phyloP scores from a whole-genome alignment of 306 rosid genomes.

The Vicia villosa region DNA sequence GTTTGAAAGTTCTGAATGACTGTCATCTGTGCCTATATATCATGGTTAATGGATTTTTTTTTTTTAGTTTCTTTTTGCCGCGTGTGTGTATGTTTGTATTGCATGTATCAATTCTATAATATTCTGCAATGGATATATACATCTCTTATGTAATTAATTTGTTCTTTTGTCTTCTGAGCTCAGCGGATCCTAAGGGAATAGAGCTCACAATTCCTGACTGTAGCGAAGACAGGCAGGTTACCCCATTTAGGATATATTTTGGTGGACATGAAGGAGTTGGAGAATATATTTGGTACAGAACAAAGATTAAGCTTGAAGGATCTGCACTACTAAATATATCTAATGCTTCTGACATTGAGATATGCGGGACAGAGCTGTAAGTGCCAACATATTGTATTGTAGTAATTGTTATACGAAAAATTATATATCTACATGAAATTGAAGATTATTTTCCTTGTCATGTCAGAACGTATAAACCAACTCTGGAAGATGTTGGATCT shows the following conservation, averaged over 20 bases:
- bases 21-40: constrained; percentile 16
- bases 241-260: constrained; percentile 66
- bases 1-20: neutral
- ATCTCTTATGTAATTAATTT: constrained; percentile 11
- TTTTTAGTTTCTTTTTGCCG: neutral
- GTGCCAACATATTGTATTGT: constrained; percentile 41
- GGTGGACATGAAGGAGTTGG: constrained; percentile 96
- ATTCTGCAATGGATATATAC: neutral
- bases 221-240: constrained; percentile 56
- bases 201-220: constrained; percentile 80
- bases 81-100: neutral
- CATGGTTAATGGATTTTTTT: neutral
- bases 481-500: constrained; percentile 77
- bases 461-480: constrained; percentile 74
- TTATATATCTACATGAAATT: constrained; percentile 28
- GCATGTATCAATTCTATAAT: constrained; percentile 1
- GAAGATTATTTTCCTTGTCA: constrained; percentile 25
- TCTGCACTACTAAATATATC: constrained; percentile 62
- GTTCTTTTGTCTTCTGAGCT: neutral
- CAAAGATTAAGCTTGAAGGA: constrained; percentile 65
- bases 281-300: constrained; percentile 74
- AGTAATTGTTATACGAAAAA: constrained; percentile 32
- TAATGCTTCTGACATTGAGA: constrained; percentile 52
- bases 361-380: constrained; percentile 71
- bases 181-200: constrained; percentile 85